A percentile compares a stretch with the other conserved stretches of the same genome.
Evolutionary conservation across 2,329 filamentous ascomycete species (phyloP).

Genomic region (Verticillium zaregamsianum): DNA sequence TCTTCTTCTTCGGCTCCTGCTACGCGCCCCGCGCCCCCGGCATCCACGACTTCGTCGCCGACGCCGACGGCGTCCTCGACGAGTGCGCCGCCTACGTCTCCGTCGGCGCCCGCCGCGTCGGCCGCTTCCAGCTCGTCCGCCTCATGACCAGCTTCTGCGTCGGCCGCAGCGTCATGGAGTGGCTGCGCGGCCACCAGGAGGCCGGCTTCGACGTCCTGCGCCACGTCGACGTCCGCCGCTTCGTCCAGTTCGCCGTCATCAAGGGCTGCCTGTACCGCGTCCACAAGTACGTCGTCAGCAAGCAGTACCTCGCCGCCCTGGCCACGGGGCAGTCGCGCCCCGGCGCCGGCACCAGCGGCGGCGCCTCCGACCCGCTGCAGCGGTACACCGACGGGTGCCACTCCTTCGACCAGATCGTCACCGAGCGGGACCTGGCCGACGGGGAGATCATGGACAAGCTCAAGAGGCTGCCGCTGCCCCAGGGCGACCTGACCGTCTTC

Average conservation of each 20-base stretch:
- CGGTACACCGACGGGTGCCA: conserved; percentile 71
- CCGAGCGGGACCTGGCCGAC: conserved; percentile 67
- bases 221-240: conserved; percentile 80
- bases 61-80: conserved; percentile 70
- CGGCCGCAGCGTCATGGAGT: conserved; percentile 80
- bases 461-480: conserved; percentile 49
- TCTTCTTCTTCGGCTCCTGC: conserved; percentile 90
- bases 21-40: conserved; percentile 77
- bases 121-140: conserved; percentile 66
- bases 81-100: conserved; percentile 87
- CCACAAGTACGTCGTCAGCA: conserved; percentile 80
- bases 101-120: conserved; percentile 38
- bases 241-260: conserved; percentile 94
- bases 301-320: conserved; percentile 54
- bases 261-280: conserved; percentile 92
- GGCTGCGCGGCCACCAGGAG: conserved; percentile 72
- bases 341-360: conserved; percentile 16
- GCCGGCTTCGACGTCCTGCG: conserved; percentile 61
- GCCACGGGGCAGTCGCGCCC: conserved; percentile 49
- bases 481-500: conserved; percentile 50
- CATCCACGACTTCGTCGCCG: conserved; percentile 74
- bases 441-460: conserved; percentile 66
- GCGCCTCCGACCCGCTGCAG: conserved; percentile 50
- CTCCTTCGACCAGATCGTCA: conserved; percentile 78
- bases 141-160: conserved; percentile 84